phyloP scores from a whole-genome alignment of 495 filamentous ascomycete species.

The Glarea lozoyensis region DNA sequence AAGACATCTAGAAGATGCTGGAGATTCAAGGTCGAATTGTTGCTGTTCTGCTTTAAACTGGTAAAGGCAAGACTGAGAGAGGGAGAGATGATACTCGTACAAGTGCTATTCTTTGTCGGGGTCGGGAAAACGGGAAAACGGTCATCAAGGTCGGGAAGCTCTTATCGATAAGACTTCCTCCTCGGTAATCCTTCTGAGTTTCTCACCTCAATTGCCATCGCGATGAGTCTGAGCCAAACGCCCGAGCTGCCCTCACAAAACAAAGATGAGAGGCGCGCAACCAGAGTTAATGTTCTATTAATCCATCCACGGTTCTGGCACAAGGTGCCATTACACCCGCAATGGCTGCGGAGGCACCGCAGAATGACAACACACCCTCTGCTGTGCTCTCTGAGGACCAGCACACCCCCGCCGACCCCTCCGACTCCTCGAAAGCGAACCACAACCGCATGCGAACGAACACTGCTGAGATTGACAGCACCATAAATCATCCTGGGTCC shows the following conservation, averaged over 20 bases:
- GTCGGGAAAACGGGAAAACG: too few relatives aligned
- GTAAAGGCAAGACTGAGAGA: too few relatives aligned
- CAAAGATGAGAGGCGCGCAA: background rate
- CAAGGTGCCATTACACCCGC: slow-evolving; percentile 6
- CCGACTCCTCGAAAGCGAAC: slow-evolving; percentile 2
- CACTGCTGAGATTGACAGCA: slow-evolving; percentile 55
- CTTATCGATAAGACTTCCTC: too few relatives aligned
- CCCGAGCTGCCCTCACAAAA: background rate
- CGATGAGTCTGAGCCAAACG: too few relatives aligned
- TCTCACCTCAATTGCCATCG: too few relatives aligned
- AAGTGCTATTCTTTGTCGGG: too few relatives aligned
- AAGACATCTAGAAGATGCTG: too few relatives aligned
- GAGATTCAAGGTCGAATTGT: too few relatives aligned
- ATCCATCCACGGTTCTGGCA: slow-evolving; percentile 7
- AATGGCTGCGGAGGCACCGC: slow-evolving; percentile 18
- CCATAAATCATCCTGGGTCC: slow-evolving; percentile 73
- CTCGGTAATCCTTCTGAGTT: too few relatives aligned
- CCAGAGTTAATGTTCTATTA: slow-evolving; percentile 6
- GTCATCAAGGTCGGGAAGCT: too few relatives aligned
- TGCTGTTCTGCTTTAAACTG: too few relatives aligned
- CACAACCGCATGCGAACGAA: slow-evolving; percentile 21
- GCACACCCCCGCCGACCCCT: slow-evolving; percentile 6
- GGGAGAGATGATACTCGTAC: too few relatives aligned
- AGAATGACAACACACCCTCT: slow-evolving; percentile 2
- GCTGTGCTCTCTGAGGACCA: slow-evolving; percentile 1